phyloP scores from a whole-genome alignment of 495 filamentous ascomycete species.

The Umbilicaria muhlenbergii region DNA sequence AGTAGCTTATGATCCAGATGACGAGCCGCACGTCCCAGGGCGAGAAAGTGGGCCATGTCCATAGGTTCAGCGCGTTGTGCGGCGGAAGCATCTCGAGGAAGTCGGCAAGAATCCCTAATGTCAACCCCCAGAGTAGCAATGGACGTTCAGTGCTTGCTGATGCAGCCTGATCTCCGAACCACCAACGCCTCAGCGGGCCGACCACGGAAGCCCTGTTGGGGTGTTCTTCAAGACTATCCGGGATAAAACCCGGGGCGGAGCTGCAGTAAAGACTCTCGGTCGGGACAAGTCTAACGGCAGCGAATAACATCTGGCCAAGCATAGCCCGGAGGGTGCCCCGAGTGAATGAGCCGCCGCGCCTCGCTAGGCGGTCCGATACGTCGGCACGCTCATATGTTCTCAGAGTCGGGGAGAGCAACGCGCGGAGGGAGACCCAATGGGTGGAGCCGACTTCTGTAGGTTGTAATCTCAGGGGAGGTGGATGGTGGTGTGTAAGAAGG shows the following conservation, averaged over 20 bases:
- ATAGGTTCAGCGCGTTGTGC: constrained; percentile 42
- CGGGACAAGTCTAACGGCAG: constrained; percentile 48
- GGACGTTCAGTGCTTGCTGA: constrained; percentile 24
- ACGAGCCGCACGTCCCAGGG: constrained; percentile 44
- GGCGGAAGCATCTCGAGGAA: constrained; percentile 57
- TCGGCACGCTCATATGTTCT: constrained; percentile 52
- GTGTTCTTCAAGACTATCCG: constrained; percentile 8
- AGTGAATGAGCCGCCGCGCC: constrained; percentile 31
- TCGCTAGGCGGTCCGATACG: constrained; percentile 46
- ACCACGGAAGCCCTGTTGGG: constrained; percentile 7
- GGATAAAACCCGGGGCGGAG: constrained; percentile 29
- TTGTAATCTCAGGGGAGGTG: constrained; percentile 47
- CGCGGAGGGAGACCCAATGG: constrained; percentile 61
- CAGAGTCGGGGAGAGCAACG: constrained; percentile 42
- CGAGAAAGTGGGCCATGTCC: constrained; percentile 63
- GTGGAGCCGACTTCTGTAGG: constrained; percentile 58
- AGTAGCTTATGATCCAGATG: constrained; percentile 44
- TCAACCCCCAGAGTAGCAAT: constrained; percentile 62
- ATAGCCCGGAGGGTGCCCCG: constrained; percentile 35
- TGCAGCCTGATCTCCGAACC: constrained; percentile 19
- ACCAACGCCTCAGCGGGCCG: constrained; percentile 19
- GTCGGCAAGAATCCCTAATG: constrained; percentile 55
- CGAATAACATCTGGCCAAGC: constrained; percentile 57
- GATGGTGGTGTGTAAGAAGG: constrained; percentile 39
- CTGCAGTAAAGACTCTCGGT: constrained; percentile 44